Base-by-base conservation (phyloP, 257 asterid species). In the Dorcoceras hygrometricum region DNA sequence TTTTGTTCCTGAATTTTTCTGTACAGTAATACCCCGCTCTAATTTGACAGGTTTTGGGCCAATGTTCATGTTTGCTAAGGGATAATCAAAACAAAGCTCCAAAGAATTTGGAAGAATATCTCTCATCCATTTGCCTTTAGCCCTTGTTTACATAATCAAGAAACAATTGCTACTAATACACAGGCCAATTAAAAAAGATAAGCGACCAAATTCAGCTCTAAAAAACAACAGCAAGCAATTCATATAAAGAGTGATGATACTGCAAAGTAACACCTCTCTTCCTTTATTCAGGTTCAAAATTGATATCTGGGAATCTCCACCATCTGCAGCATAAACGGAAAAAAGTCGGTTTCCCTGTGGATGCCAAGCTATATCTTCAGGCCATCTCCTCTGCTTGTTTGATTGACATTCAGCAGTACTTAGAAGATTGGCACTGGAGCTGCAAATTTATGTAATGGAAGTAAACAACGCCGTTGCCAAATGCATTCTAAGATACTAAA, bases 361-460 rank as follows among this genome's bases (percentile, higher is more conserved):
- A 85, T 93, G 95, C 99, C 99, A 93, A 71, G 95, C 95, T 50
- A 93, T 73, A 68, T 90, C 99, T 84, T 93, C 97, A 22, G 99
- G 92, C 99, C 99, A 93, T 78, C 92, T 86, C 83, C 95, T 82
- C 36, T 82, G 75, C 83, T 90, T 85, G 68, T 68, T 81, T 3
- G 97, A 86, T 67, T 63, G 77, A 80, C 96, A 90, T 68, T 84
- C 89, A 57, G 89, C 76, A 72, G 84, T 65, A 75, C 87, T 88
- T 62, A 88, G 69, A 63, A 81, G 83, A 73, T 57, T 77, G 74
- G 89, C 97, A 78, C 76, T 66, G 63, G 92, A 83, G 75, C 99
- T 93, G 95, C 82, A 82, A 48, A 68, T 71, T 64, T 24, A 69
- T 53, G 65, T 6, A 70, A 46, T 28, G 50, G 75, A 55, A 69